Evolutionary conservation across 805 yeast genomes (phyloP).

Genomic region (Barnettozyma vustinii): DNA sequence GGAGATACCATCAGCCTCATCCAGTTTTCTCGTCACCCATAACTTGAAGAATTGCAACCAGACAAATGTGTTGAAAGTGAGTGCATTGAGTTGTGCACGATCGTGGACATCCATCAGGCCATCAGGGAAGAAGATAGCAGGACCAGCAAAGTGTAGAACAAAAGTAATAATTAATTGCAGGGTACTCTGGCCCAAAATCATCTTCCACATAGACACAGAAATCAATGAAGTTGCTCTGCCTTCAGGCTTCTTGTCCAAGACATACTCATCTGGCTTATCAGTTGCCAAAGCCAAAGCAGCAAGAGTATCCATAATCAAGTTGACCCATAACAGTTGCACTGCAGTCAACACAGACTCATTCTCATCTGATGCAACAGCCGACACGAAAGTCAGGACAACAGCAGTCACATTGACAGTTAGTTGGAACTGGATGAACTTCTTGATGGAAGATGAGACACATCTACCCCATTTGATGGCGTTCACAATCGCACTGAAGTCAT

Average conservation of each 20-base stretch:
- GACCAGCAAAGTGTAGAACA: constrained; percentile 75
- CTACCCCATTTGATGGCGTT: constrained; percentile 99
- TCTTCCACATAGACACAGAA: constrained; percentile 94
- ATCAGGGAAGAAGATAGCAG: constrained; percentile 44
- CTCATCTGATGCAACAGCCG: constrained; percentile 79
- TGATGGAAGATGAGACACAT: constrained; percentile 90
- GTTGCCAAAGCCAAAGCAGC: constrained; percentile 98
- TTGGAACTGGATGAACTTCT: constrained; percentile 94
- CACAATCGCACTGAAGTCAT: constrained; percentile 90
- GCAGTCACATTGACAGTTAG: constrained; percentile 96
- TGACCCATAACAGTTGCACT: constrained; percentile 95
- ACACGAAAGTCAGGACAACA: constrained; percentile 86
- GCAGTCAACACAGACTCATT: constrained; percentile 91
- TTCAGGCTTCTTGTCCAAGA: constrained; percentile 76
- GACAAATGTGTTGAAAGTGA: constrained; percentile 93
- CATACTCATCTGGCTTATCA: constrained; percentile 85
- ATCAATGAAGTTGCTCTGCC: constrained; percentile 78
- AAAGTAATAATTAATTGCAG: constrained; percentile 80
- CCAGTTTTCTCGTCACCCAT: constrained; percentile 85
- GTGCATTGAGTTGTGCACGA: constrained; percentile 60
- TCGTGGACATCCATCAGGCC: constrained; percentile 35
- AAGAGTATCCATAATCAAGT: constrained; percentile 94
- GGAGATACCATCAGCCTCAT: constrained; percentile 71
- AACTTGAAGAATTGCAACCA: constrained; percentile 97
- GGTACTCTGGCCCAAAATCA: constrained; percentile 85